Evolutionary conservation across 768 basidiomycete genomes (phyloP).

Genomic region (Thelephora ganbajun): DNA sequence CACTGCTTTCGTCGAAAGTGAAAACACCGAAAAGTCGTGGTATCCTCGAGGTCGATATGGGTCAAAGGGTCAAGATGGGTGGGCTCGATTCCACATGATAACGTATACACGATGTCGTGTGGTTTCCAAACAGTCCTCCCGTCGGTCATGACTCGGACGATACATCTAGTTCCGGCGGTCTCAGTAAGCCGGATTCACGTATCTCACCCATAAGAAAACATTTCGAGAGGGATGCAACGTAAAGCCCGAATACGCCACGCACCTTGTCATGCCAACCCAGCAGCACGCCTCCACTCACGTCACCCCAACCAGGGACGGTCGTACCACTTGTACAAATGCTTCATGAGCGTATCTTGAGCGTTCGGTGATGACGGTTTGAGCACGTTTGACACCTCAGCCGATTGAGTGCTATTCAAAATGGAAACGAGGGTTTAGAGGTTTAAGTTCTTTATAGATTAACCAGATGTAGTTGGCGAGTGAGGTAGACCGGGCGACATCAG

Average conservation of each 20-base stretch:
- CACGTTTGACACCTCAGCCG: conserved; percentile 68
- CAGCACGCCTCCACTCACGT: conserved; percentile 51
- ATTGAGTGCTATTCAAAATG: conserved; percentile 88
- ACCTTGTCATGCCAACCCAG: conserved; percentile 98
- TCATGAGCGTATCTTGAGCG: conserved; percentile 87
- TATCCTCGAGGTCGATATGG: too few species aligned
- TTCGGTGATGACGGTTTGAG: conserved; percentile 62
- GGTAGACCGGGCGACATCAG: too few species aligned
- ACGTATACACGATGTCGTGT: too few species aligned
- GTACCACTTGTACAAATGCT: conserved; percentile 98
- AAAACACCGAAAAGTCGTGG: too few species aligned
- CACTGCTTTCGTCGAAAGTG: too few species aligned
- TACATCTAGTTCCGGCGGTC: conserved; percentile 86
- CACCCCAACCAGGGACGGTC: conserved; percentile 47
- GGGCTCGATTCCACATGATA: too few species aligned
- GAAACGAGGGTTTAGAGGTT: conserved; percentile 72
- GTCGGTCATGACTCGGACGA: conserved; percentile 77
- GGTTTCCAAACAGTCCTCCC: conserved; percentile 33
- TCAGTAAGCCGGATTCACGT: conserved; percentile 60
- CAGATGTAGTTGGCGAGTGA: neutral
- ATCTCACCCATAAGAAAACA: neutral
- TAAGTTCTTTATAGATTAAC: conserved; percentile 35
- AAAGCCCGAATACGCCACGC: conserved; percentile 7
- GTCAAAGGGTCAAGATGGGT: too few species aligned
- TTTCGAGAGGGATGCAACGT: neutral